A percentile compares a stretch with the other conserved stretches of the same genome.
Conservation (phyloP, 2,329 filamentous ascomycete genomes). For the Phyllosticta capitalensis region DNA sequence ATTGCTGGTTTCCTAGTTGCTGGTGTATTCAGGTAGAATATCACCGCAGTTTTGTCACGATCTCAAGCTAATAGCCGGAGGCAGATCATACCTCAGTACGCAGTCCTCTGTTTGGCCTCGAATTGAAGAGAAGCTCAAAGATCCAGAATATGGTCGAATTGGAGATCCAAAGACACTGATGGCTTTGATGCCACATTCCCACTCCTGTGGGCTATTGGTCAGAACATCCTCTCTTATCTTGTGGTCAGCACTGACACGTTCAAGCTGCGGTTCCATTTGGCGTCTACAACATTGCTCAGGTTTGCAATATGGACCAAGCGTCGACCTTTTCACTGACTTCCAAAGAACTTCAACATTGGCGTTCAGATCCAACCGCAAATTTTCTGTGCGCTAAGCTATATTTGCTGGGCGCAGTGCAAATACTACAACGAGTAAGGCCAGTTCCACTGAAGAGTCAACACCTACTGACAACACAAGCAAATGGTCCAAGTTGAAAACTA, state of each 20-base stretch:
- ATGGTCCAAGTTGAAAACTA: slow-evolving; percentile 41
- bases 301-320: slow-evolving; percentile 14
- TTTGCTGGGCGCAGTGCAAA: slow-evolving; percentile 44
- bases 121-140: slow-evolving; percentile 11
- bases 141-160: slow-evolving; percentile 50
- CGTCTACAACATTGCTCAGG: slow-evolving; percentile 43
- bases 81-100: slow-evolving; percentile 28
- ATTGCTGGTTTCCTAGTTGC: slow-evolving; percentile 19
- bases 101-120: neutral
- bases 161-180: slow-evolving; percentile 50
- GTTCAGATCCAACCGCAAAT: slow-evolving; percentile 47
- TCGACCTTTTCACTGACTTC: neutral
- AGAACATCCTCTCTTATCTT: slow-evolving; percentile 7
- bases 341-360: slow-evolving; percentile 46
- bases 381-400: slow-evolving; percentile 39
- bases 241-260: neutral
- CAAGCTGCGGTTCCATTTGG: slow-evolving; percentile 38
- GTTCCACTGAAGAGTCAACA: slow-evolving; percentile 4
- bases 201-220: slow-evolving; percentile 53
- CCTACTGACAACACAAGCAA: slow-evolving; percentile 27
- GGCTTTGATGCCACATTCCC: slow-evolving; percentile 53
- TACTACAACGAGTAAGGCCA: slow-evolving; percentile 39
- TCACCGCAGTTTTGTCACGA: neutral
- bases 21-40: slow-evolving; percentile 32
- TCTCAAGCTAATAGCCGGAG: slow-evolving; percentile 15